phyloP scores from a whole-genome alignment of 2,329 filamentous ascomycete genomes.

The Rhinocladiella similis region DNA sequence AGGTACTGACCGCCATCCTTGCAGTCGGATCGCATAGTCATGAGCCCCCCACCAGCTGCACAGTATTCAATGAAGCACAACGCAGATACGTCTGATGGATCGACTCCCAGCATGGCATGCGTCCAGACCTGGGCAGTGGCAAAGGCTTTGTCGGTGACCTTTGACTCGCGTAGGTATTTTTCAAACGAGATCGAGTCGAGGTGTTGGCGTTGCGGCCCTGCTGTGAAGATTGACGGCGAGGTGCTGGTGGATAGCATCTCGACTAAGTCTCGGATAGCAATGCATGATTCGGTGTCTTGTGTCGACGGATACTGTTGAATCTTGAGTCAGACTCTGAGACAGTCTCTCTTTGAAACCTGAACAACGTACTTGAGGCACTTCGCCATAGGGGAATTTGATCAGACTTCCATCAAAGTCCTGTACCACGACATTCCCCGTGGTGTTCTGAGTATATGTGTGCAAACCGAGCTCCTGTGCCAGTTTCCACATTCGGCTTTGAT shows the following conservation, averaged over 20 bases:
- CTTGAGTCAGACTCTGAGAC: neutral
- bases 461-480: conserved; percentile 33
- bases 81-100: conserved; percentile 52
- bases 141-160: conserved; percentile 21
- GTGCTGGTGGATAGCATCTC: conserved; percentile 13
- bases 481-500: conserved; percentile 38
- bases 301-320: conserved; percentile 13
- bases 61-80: conserved; percentile 59
- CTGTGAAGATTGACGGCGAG: conserved; percentile 20
- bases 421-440: conserved; percentile 35
- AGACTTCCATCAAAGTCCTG: conserved; percentile 30
- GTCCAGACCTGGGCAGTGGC: conserved; percentile 40
- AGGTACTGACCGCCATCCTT: conserved; percentile 56
- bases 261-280: conserved; percentile 21
- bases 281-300: conserved; percentile 21
- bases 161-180: conserved; percentile 37
- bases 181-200: conserved; percentile 43
- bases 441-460: conserved; percentile 35
- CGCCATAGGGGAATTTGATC: conserved; percentile 37
- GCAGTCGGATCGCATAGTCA: conserved; percentile 54
- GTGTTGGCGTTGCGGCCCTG: conserved; percentile 17
- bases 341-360: neutral
- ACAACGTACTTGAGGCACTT: conserved; percentile 27
- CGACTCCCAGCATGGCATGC: conserved; percentile 51
- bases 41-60: conserved; percentile 52